Evolutionary conservation across 116 monocot genomes (phyloP).

Genomic region (Cymodocea nodosa): DNA sequence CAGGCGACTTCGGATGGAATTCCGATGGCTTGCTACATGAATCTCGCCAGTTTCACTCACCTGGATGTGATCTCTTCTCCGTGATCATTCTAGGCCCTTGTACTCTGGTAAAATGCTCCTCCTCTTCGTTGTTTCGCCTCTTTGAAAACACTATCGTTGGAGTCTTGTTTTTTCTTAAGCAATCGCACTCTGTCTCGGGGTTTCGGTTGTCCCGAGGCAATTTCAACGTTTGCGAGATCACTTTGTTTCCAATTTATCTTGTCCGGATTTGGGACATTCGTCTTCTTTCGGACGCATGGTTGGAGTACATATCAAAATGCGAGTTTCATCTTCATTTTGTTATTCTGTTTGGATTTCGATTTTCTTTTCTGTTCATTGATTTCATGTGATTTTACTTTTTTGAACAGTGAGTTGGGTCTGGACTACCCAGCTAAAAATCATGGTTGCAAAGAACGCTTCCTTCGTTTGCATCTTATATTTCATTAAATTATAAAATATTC

Average conservation of each 20-base stretch:
- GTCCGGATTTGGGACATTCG: background rate
- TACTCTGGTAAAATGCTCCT: conserved; percentile 14
- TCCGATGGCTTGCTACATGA: conserved; percentile 17
- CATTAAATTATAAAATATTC: too few relatives aligned
- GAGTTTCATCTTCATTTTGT: too few relatives aligned
- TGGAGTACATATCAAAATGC: background rate
- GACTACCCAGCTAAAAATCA: too few relatives aligned
- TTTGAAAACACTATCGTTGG: background rate
- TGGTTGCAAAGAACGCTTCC: too few relatives aligned
- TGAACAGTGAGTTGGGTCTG: too few relatives aligned
- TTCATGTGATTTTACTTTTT: too few relatives aligned
- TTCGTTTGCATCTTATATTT: too few relatives aligned
- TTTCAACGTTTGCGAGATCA: conserved; percentile 32
- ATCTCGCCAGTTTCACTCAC: conserved; percentile 23
- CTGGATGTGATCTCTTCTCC: conserved; percentile 18
- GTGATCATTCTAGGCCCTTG: conserved; percentile 34
- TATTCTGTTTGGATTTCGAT: too few relatives aligned
- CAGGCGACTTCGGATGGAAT: conserved; percentile 1
- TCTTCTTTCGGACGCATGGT: conserved; percentile 2
- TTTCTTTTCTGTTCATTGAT: too few relatives aligned
- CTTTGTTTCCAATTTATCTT: background rate
- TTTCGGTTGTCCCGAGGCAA: conserved; percentile 29
- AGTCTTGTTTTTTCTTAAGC: conserved; percentile 2
- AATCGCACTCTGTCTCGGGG: conserved; percentile 45
- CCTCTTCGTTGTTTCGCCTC: background rate